Evolutionary conservation across 768 basidiomycete species (phyloP), one percentile per base, ranked within the genome.

Genomic region (Leccinum sublutescens): DNA sequence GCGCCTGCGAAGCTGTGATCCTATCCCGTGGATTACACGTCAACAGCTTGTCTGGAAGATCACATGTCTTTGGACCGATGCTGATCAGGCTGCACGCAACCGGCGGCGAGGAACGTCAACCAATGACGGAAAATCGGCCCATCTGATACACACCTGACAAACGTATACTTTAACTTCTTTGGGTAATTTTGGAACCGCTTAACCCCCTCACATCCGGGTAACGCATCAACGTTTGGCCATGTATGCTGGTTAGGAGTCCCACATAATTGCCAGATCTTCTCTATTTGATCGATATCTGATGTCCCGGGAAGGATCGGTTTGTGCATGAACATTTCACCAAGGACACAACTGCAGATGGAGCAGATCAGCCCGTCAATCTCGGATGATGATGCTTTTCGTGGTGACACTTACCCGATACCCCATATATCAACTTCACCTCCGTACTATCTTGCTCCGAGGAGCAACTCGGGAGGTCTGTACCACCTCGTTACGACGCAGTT

Each of bases 391-490:
- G 15, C 27, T 49, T 33, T 33, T 50, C 55, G 15, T 23, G 27
- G 15, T 23, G 27, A 78, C 36, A 15, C 86, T 66, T 70, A 95
- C 86, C 96, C 97, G 55, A 98, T 87, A 8, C 96, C 94, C 97
- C 97, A 99, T 67, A 99, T 88, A 73, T 99, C 97, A 47, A 99
- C 89, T 65, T 94, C 93, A 1, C 92, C 91, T 9, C 93, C 93
- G 65, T 99, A 99, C 61, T 91, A 85, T 50, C 87, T 81, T 15
- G 92, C 89, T 43, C 95, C 95, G 14, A 99, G 79, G 12, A 99
- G 79, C 2, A 99, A 78, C 79, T 97, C 94, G 0, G 95, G 95
- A 15, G 95, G 93, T 19, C 95, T 84, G 67, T 97, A 97, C 95
- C 94, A 97, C 48, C 93, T 78, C 10, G 94, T 96, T 27, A 96